phyloP scores from a whole-genome alignment of 805 yeast genomes.

The Myxozyma nipponensis region DNA sequence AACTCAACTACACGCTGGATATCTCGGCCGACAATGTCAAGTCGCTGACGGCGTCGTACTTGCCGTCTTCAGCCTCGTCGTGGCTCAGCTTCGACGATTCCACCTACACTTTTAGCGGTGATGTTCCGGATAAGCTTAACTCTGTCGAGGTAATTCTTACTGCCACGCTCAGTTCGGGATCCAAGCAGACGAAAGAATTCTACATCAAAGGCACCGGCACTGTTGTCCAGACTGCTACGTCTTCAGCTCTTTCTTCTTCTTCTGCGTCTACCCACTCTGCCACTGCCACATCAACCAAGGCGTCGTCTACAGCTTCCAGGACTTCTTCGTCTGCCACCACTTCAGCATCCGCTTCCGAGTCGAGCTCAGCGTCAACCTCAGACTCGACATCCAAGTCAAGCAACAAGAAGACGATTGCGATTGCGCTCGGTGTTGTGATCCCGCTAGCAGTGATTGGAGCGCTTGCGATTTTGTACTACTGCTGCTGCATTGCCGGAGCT shows the following conservation, averaged over 20 bases:
- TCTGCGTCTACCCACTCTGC: constrained; percentile 35
- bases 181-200: constrained; percentile 29
- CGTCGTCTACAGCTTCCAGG: constrained; percentile 30
- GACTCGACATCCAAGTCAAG: constrained; percentile 22
- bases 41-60: constrained; percentile 8
- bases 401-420: constrained; percentile 60
- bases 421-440: constrained; percentile 85
- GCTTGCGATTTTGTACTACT: constrained; percentile 48
- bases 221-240: constrained; percentile 20
- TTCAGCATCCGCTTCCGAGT: constrained; percentile 25
- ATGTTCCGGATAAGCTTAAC: constrained; percentile 51
- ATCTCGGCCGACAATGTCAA: constrained; percentile 50
- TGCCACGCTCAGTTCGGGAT: constrained; percentile 48
- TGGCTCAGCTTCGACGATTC: constrained; percentile 66
- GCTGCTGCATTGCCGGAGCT: constrained; percentile 44
- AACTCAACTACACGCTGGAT: constrained; percentile 66
- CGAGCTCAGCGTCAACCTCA: constrained; percentile 31
- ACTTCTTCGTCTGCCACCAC: constrained; percentile 32
- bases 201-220: constrained; percentile 35
- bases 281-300: constrained; percentile 30
- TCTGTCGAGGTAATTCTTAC: constrained; percentile 43
- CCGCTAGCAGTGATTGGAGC: constrained; percentile 56
- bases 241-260: constrained; percentile 31
- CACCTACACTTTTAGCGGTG: constrained; percentile 66
- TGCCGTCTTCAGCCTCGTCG: constrained; percentile 10